Base-by-base conservation (phyloP, 1,284 basidiomycete genomes). In the Pseudozyma tsukubaensis region DNA sequence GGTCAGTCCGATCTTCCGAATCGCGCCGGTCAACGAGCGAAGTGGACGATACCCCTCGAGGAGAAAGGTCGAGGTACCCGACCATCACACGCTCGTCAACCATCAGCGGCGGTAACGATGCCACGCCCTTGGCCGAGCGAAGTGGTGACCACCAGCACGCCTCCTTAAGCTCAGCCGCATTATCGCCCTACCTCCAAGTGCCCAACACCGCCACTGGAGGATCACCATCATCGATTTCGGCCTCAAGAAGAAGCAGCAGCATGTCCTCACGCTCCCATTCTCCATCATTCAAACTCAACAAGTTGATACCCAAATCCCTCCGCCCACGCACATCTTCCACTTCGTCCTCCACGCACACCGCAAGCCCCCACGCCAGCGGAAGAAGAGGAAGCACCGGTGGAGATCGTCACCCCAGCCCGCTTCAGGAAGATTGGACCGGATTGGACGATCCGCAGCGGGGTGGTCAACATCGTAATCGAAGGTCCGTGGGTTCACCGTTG, bases 251-350 rank as follows among this genome's bases (percentile, higher is more conserved):
- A 18, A 36, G 47, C 24, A 64, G 61, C 32, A 64, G 61, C 51
- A 14, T 39, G 3, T 50, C 60, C 9, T 42, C 60, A 1, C 59
- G 60, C 18, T 55, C 57, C 4, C 50, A 60, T n/a, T 63, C 67
- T 2, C 60, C 58, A 2, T 50, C 53, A 18, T 75, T 75, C 34
- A 75, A 68, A 36, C 53, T 75, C 19, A 67, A 63, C 57, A 71
- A 59, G 54, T 53, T 75, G 9, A 59, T 75, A 12, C 69, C 65
- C 1, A 65, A 60, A 13, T 53, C 69, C 6, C 49, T 75, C 6
- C 32, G 72, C 0, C 40, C 14, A 19, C 13, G 60, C 0, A 37
- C 59, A n/a, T 39, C 29, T 7, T 50, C 49, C 4, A n/a, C n/a
- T n/a, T n/a, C n/a, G 36, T 9, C 36, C 36, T 37, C 36, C 9